phyloP scores from a whole-genome alignment of 2,329 filamentous ascomycete species.

The Seiridium unicorne region DNA sequence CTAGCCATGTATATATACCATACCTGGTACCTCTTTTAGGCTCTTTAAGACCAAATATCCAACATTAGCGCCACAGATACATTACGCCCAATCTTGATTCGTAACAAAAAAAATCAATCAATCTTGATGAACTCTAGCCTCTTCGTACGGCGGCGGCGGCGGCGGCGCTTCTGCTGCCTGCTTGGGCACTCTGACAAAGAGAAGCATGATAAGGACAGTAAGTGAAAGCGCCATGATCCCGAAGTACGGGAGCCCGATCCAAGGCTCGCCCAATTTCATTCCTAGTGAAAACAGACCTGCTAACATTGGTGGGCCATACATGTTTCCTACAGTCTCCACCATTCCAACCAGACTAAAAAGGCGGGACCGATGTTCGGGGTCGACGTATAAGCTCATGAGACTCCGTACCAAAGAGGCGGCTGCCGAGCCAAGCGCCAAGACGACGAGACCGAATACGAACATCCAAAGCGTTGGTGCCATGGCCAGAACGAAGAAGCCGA shows the following conservation, averaged over 20 bases:
- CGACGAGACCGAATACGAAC: constrained; percentile 25
- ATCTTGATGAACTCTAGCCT: constrained; percentile 1
- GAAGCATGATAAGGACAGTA: neutral
- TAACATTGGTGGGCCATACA: constrained; percentile 27
- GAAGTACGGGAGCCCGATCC: constrained; percentile 29
- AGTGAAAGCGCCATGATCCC: constrained; percentile 17
- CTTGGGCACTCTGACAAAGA: constrained; percentile 8
- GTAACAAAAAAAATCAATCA: neutral
- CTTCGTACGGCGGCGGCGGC: neutral
- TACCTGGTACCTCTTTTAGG: too few relatives aligned
- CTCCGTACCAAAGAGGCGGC: constrained; percentile 24
- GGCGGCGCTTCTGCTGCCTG: neutral
- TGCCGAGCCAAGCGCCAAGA: constrained; percentile 27
- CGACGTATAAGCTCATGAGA: constrained; percentile 28
- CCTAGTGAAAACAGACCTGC: constrained; percentile 28
- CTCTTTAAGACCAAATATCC: too few relatives aligned
- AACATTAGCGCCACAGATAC: too few relatives aligned
- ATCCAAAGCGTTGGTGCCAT: constrained; percentile 20
- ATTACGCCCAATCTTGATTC: too few relatives aligned
- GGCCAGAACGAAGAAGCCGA: constrained; percentile 22
- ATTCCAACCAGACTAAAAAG: constrained; percentile 29
- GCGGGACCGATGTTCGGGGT: constrained; percentile 25
- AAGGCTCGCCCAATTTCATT: constrained; percentile 22
- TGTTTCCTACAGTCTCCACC: constrained; percentile 25
- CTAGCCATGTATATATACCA: too few relatives aligned